Evolutionary conservation across 768 basidiomycete genomes (phyloP).

Genomic region (Pulveroboletus frians): DNA sequence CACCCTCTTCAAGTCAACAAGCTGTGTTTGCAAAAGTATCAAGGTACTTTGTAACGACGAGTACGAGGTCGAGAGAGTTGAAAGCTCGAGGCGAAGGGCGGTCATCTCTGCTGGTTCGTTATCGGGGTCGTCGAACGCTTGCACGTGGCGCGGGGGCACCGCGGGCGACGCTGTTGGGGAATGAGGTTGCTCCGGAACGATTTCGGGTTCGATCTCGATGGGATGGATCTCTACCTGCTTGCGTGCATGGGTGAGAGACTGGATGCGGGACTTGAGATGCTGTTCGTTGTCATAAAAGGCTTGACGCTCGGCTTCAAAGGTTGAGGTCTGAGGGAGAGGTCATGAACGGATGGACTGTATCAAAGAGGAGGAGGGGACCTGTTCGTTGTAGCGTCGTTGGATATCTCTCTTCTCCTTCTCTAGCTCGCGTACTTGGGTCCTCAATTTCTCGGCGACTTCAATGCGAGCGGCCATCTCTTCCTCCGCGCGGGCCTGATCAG

Average conservation of each 20-base stretch:
- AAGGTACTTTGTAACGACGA: conserved; percentile 78
- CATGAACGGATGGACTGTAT: conserved; percentile 10
- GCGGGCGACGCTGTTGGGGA: conserved; percentile 22
- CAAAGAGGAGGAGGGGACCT: conserved; percentile 42
- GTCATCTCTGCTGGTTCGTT: conserved; percentile 86
- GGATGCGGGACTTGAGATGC: conserved; percentile 86
- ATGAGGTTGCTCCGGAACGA: conserved; percentile 35
- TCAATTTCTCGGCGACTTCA: conserved; percentile 77
- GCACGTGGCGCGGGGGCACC: conserved; percentile 28
- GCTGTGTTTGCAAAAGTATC: conserved; percentile 76
- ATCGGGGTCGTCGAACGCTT: conserved; percentile 58
- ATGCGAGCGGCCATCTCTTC: conserved; percentile 76
- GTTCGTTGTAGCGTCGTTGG: conserved; percentile 81
- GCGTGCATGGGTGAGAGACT: conserved; percentile 65
- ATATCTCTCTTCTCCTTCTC: conserved; percentile 86
- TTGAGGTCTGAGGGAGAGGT: conserved; percentile 52
- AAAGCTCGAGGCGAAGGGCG: conserved; percentile 74
- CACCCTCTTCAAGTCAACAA: conserved; percentile 81
- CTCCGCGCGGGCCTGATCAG: conserved; percentile 78
- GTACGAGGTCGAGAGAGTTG: conserved; percentile 82
- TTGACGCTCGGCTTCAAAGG: conserved; percentile 89
- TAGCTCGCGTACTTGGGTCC: conserved; percentile 74
- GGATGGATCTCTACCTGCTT: conserved; percentile 44
- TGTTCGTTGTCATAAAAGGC: conserved; percentile 92
- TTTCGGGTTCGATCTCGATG: conserved; percentile 36